Evolutionary conservation across 768 basidiomycete species (phyloP).

Genomic region (Russula emetica): DNA sequence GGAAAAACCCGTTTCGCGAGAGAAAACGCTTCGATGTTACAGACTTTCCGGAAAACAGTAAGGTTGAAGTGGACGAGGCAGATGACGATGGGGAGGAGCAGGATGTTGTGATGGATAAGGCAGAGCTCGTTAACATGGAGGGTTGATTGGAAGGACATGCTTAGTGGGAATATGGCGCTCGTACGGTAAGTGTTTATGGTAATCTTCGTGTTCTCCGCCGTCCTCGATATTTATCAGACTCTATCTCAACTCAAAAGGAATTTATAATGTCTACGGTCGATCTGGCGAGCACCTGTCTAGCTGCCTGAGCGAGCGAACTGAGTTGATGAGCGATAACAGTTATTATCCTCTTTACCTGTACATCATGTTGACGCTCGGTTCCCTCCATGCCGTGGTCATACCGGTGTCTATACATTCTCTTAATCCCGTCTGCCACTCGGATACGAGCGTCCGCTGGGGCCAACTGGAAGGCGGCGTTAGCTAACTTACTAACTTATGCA

Average conservation of each 20-base stretch:
- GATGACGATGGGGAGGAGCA: slow-evolving; percentile 45
- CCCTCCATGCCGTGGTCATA: no score
- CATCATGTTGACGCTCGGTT: no score
- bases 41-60: slow-evolving; percentile 30
- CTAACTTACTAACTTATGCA: no score
- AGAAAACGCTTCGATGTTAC: slow-evolving; percentile 65
- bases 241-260: background rate
- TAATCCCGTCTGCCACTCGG: no score
- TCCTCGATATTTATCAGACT: slow-evolving; percentile 2
- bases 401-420: no score
- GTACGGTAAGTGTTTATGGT: slow-evolving; percentile 7
- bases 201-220: background rate
- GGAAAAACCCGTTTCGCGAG: slow-evolving; percentile 63
- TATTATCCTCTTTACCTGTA: no score
- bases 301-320: background rate
- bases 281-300: background rate
- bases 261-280: background rate
- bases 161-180: background rate
- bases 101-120: slow-evolving; percentile 35
- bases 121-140: slow-evolving; percentile 43
- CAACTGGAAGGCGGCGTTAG: no score
- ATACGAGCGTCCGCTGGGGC: no score
- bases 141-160: slow-evolving; percentile 32
- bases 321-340: background rate
- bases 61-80: slow-evolving; percentile 33